Evolutionary conservation across 768 basidiomycete genomes (phyloP).

Genomic region (Boletus rufocinnamomeus): DNA sequence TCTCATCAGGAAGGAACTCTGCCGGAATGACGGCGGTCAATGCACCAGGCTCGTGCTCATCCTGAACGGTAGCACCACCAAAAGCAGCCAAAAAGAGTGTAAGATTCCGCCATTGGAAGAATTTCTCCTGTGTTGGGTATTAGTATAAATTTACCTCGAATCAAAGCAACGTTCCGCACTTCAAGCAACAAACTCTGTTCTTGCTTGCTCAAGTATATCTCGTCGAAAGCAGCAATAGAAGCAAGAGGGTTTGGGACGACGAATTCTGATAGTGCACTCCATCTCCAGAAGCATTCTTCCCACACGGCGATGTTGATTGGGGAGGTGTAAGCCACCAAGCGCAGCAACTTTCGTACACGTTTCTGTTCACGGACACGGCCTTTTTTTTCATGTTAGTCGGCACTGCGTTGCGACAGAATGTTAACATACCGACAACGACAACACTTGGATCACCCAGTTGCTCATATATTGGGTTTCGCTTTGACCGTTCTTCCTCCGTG

Average conservation of each 20-base stretch:
- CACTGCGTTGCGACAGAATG: not conserved
- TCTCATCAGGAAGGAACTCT: conserved; percentile 65
- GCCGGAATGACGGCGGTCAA: conserved; percentile 56
- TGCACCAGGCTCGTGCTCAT: conserved; percentile 50
- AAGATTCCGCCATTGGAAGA: conserved; percentile 84
- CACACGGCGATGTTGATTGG: conserved; percentile 77
- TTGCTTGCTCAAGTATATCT: conserved; percentile 36
- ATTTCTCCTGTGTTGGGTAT: conserved; percentile 54
- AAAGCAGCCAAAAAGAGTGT: conserved; percentile 75
- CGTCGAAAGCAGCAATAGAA: conserved; percentile 37
- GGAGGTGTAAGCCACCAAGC: conserved; percentile 61
- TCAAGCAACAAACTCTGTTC: conserved; percentile 43
- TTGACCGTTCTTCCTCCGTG: conserved; percentile 63
- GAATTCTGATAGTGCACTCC: conserved; percentile 64
- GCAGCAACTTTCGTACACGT: conserved; percentile 70
- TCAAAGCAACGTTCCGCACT: conserved; percentile 26
- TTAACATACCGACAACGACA: conserved; percentile 61
- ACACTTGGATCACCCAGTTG: conserved; percentile 77
- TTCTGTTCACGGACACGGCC: conserved; percentile 83
- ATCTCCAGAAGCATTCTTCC: conserved; percentile 80
- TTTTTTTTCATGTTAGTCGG: conserved; percentile 28
- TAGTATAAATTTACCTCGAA: not conserved
- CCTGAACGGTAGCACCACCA: conserved; percentile 63
- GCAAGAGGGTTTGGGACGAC: conserved; percentile 45
- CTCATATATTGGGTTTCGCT: conserved; percentile 74